Evolutionary conservation across 179 eudicot species (phyloP).

Genomic region (Vitellaria paradoxa): DNA sequence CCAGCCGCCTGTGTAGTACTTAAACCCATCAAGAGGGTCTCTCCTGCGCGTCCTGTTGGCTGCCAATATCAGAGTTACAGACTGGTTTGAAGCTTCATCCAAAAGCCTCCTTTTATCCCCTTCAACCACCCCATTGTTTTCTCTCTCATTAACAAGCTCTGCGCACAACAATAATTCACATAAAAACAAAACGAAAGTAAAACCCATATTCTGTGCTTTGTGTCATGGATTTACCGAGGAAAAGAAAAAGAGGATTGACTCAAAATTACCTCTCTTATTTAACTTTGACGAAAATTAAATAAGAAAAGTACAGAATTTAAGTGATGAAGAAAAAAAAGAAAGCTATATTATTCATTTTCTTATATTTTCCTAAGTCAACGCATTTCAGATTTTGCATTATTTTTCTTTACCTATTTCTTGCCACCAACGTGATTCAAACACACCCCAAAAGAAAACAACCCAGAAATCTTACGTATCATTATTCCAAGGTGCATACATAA

Average conservation of each 20-base stretch:
- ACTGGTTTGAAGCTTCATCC: slow-evolving; percentile 10
- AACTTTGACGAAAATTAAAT: no score
- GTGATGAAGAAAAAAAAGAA: neutral
- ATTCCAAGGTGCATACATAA: neutral
- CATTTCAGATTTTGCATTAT: no score
- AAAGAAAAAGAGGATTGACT: neutral
- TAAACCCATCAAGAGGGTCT: slow-evolving; percentile 30
- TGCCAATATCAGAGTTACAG: slow-evolving; percentile 30
- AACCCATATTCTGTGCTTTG: no score
- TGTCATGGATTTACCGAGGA: neutral
- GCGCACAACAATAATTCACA: neutral
- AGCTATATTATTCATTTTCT: no score
- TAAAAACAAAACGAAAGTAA: neutral
- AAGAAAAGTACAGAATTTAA: neutral
- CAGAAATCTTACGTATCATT: neutral
- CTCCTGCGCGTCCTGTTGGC: slow-evolving; percentile 34
- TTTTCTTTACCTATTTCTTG: no score
- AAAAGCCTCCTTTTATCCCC: neutral
- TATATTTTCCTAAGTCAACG: no score
- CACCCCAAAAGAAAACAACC: neutral
- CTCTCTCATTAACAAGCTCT: neutral
- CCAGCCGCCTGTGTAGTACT: slow-evolving; percentile 41
- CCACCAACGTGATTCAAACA: neutral
- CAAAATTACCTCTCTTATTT: neutral
- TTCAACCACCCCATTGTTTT: neutral